Conservation (phyloP, 768 basidiomycete species). For the Suillus paluster region DNA sequence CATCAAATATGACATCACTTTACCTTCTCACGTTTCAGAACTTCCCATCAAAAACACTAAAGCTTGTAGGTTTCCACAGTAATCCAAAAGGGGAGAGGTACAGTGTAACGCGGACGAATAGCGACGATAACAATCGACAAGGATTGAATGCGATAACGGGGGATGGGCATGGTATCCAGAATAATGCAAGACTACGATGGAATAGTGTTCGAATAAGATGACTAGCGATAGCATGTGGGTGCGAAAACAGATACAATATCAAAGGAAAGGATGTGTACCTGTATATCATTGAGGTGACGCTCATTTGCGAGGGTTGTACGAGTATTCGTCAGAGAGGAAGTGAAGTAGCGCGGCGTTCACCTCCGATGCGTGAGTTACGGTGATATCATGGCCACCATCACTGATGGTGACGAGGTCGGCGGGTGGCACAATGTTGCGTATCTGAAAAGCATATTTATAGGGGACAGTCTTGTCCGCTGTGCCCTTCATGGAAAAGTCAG, state of each 20-base stretch:
- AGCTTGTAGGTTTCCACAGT: neutral
- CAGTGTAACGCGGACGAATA: neutral
- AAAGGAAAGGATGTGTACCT: neutral
- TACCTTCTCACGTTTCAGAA: slow-evolving; percentile 5
- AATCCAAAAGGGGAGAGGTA: neutral
- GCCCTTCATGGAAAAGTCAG: slow-evolving; percentile 23
- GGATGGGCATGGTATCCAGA: slow-evolving; percentile 3
- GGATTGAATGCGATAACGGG: neutral
- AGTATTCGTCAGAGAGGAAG: slow-evolving; percentile 22
- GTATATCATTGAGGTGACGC: neutral
- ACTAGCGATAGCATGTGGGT: neutral
- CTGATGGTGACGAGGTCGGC: slow-evolving; percentile 34
- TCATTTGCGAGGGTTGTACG: neutral
- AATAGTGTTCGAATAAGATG: neutral
- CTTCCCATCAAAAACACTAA: slow-evolving; percentile 7
- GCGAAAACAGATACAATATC: neutral
- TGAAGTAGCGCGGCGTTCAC: slow-evolving; percentile 32
- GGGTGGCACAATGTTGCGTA: slow-evolving; percentile 32
- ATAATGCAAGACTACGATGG: neutral
- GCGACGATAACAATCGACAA: neutral
- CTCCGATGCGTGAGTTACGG: slow-evolving; percentile 35
- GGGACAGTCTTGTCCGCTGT: slow-evolving; percentile 39
- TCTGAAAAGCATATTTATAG: slow-evolving; percentile 35
- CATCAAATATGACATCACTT: no score
- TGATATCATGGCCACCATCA: slow-evolving; percentile 36